Conservation (phyloP, 2,329 filamentous ascomycete genomes). For the Fusarium luffae region DNA sequence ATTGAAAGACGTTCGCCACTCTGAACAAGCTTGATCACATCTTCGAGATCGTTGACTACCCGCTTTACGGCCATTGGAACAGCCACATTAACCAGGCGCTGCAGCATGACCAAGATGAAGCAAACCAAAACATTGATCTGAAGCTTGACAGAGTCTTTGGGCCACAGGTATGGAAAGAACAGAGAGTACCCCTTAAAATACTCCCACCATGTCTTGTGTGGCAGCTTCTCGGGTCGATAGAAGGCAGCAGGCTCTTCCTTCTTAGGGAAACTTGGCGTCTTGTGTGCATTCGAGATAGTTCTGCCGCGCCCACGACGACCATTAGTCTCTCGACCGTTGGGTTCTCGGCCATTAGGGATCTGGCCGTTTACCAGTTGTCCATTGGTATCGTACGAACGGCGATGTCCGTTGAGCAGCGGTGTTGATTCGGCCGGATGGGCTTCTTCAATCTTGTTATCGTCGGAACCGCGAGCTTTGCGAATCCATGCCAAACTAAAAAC, state of each 20-base stretch:
- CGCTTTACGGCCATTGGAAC: conserved; percentile 84
- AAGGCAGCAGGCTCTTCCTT: conserved; percentile 79
- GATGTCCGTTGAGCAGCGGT: conserved; percentile 66
- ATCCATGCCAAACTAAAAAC: conserved; percentile 56
- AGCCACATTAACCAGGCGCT: conserved; percentile 85
- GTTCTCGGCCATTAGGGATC: conserved; percentile 23
- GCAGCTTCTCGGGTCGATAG: conserved; percentile 87
- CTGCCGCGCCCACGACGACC: conserved; percentile 50
- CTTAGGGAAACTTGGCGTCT: conserved; percentile 44
- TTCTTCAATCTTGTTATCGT: conserved; percentile 53
- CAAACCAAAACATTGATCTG: conserved; percentile 85
- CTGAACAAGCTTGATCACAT: conserved; percentile 61
- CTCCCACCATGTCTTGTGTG: conserved; percentile 94
- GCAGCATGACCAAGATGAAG: conserved; percentile 80
- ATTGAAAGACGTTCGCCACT: conserved; percentile 49
- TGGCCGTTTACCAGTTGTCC: conserved; percentile 44
- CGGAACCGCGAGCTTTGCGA: conserved; percentile 54
- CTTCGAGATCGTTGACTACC: conserved; percentile 79
- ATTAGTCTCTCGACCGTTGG: conserved; percentile 40
- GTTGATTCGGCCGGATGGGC: conserved; percentile 66
- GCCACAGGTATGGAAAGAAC: conserved; percentile 98
- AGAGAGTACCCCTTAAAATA: conserved; percentile 92
- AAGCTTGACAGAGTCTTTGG: conserved; percentile 77
- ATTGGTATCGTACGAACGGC: conserved; percentile 52
- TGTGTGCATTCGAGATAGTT: conserved; percentile 55